Base-by-base conservation (phyloP, 2,329 filamentous ascomycete genomes). In the Exophiala viscosa region DNA sequence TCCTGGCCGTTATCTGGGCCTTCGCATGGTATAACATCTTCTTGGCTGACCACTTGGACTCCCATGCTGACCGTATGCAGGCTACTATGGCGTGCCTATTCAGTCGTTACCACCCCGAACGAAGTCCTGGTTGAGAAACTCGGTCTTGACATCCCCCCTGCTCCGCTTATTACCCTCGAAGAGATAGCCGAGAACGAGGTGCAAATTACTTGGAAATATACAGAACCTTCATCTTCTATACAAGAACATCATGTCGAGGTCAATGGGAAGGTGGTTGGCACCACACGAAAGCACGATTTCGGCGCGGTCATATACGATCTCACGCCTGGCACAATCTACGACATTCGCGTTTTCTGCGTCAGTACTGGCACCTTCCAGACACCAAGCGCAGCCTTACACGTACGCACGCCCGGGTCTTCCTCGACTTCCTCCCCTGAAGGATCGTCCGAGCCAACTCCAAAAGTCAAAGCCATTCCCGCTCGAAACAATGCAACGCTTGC, bases 311-410 rank as follows among this genome's bases (percentile, higher is more conserved):
- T 99, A 50, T 90, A 87, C 31, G 90, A 91, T 35, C 77, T 99
- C 6, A 85, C 87, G 63, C 90, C 93, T 0, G 85, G 87, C 60
- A 88, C 88, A 64, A 95, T 91, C 65, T 97, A 97, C 72, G 95
- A 95, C 60, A 85, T 99, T 23, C 86, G 92, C 55, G 89, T 97
- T 48, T 88, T 96, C 61, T 90, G 92, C 35, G 87, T 96, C 48
- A 95, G 92, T 44, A 83, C 86, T 28, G 90, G 91, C 62, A 95
- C 93, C 69, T 97, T 97, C 64, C 90, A 95, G 66, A 90, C 91
- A 0, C 87, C 89, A 34, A 96, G 93, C 68, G 80, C 84, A 4
- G 83, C 95, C 34, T 85, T 97, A 59, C 87, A 93, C 49, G 77
- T 99, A 49, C 83, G 87, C 62, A 97, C 93, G 42, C 63, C 71